A percentile compares a stretch with the other conserved stretches of the same genome.
Evolutionary conservation across 257 asterid species (phyloP).

Genomic region (Catharanthus roseus): DNA sequence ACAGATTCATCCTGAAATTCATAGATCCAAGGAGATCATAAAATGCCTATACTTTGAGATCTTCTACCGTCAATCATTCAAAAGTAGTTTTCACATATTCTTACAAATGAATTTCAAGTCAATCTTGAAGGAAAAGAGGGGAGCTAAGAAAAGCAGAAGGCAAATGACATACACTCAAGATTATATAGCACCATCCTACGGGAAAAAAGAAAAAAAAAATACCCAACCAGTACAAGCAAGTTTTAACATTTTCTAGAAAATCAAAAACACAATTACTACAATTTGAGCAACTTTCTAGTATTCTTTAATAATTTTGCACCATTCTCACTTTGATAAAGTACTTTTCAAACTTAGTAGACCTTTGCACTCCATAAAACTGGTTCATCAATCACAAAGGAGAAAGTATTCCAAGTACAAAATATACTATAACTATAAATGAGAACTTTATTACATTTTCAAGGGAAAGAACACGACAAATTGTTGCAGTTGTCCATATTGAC

Average conservation of each 20-base stretch:
- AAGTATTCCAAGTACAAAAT: neutral
- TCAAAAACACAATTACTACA: neutral
- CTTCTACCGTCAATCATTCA: neutral
- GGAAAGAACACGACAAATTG: conserved; percentile 85
- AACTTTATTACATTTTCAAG: conserved; percentile 69
- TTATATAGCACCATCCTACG: neutral
- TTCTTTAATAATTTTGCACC: neutral
- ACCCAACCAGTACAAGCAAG: neutral
- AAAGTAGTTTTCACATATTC: neutral
- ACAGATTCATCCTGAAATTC: neutral
- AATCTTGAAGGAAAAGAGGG: neutral
- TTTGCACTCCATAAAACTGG: neutral
- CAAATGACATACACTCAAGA: neutral
- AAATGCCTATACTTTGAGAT: neutral
- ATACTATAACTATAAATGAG: conserved; percentile 3
- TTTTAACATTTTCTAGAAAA: neutral
- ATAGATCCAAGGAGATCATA: neutral
- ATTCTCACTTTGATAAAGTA: conserved; percentile 4
- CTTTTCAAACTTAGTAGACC: neutral
- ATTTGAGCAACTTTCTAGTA: neutral
- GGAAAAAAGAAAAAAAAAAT: too few relatives aligned
- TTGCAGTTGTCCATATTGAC: conserved; percentile 79
- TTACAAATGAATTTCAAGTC: neutral
- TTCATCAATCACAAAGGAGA: neutral
- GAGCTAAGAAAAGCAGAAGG: neutral